Base-by-base conservation (phyloP, 345 rosid genomes). In the Corymbia maculata region DNA sequence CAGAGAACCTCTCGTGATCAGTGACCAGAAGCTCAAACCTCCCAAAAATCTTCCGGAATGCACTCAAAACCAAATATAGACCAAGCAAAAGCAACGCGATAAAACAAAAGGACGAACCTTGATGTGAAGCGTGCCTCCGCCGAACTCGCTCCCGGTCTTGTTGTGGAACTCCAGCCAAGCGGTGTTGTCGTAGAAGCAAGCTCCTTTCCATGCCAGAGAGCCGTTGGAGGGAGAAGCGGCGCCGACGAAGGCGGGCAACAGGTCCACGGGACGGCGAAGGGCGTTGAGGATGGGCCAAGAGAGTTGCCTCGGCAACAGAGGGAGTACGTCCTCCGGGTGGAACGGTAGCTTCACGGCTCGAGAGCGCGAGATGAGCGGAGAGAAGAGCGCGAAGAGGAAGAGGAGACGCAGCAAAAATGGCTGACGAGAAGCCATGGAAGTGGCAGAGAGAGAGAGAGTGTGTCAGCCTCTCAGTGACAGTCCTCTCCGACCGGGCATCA, bases 101-200 rank as follows among this genome's bases (percentile, higher is more conserved):
- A 1, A 42, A 85, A 0, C 75, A 5, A 51, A 64, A 26, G 61
- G 8, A 14, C 55, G 8, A 19, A 98, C 99, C 98, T 96, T 92
- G 84, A 98, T 89, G 89, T 96, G 99, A 89, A 97, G 98, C 59
- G 99, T 97, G 9, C 99, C 98, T 9, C 99, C 99, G 11, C 99
- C 99, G 79, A 96, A 97, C 86, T 97, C 93, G 87, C 93, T 91
- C 26, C 95, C 99, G 59, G 93, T 92, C 89, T 96, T 92, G 89
- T 97, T 98, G 87, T 97, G 95, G 89, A 97, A 94, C 95, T 97
- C 98, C 90, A 97, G 90, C 99, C 98, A 96, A 66, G 99, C 97
- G 13, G 82, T 89, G 91, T 94, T 97, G 90, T 95, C 22, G 88
- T 95, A 93, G 82, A 98, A 98, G 92, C 99, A 98, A 24, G 98